A percentile compares a stretch with the other conserved stretches of the same genome.
Evolutionary conservation across 192 early-diverging fungal genomes (phyloP).

Genomic region (Chytriomyces sp.): DNA sequence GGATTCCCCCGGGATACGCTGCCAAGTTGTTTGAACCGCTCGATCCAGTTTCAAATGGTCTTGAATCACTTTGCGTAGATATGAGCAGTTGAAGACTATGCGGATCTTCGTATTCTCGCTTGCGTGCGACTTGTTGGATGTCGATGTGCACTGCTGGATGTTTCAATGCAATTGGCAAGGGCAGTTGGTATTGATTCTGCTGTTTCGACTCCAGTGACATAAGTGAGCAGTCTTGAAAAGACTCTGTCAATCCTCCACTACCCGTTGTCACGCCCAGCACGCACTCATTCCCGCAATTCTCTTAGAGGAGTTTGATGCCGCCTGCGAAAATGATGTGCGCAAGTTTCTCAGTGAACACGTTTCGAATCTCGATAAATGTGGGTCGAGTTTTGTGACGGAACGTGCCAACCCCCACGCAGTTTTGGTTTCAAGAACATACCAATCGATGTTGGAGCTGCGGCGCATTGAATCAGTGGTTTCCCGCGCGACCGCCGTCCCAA

Average conservation of each 20-base stretch:
- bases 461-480: conserved; percentile 87
- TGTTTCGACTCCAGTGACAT: too few species aligned
- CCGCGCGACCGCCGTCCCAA: conserved; percentile 74
- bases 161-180: too few species aligned
- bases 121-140: too few species aligned
- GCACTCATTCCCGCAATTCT: conserved; percentile 19
- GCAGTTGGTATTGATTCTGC: too few species aligned
- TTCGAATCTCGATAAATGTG: conserved; percentile 85
- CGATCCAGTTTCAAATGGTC: too few species aligned
- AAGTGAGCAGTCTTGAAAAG: too few species aligned
- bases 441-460: conserved; percentile 81
- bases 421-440: conserved; percentile 31
- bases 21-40: too few species aligned
- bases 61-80: too few species aligned
- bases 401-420: not conserved
- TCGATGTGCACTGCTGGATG: too few species aligned
- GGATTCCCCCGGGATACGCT: too few species aligned
- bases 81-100: too few species aligned
- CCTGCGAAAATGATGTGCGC: conserved; percentile 70
- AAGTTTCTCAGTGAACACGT: conserved; percentile 74
- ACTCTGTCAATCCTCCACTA: conserved; percentile 5
- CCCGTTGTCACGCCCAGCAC: not conserved
- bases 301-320: conserved; percentile 65
- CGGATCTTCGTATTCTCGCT: too few species aligned
- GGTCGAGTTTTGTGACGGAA: conserved; percentile 48